Conservation (phyloP, 441 rosid species). For the Manihot esculenta region DNA sequence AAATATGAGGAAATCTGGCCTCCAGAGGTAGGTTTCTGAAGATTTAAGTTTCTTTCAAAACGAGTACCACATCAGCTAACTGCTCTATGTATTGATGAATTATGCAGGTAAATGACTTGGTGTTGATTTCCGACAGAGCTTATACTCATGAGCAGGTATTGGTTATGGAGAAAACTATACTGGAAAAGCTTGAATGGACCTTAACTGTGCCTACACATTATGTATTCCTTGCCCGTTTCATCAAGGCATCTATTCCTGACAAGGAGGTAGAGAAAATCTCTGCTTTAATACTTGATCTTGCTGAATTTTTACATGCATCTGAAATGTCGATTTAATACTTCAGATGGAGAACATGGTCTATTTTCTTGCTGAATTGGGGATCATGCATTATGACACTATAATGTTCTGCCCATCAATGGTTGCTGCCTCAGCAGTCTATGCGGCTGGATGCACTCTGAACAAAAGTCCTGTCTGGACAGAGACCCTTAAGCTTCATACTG, state of each 20-base stretch:
- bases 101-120: conserved; percentile 59
- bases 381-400: conserved; percentile 58
- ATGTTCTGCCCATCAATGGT: conserved; percentile 68
- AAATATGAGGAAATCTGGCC: conserved; percentile 98
- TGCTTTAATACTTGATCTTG: background rate
- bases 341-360: conserved; percentile 74
- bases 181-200: conserved; percentile 75
- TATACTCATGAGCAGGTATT: conserved; percentile 57
- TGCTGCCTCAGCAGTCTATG: conserved; percentile 90
- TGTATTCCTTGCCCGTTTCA: conserved; percentile 80
- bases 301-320: too few relatives aligned
- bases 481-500: conserved; percentile 67
- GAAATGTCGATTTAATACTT: background rate
- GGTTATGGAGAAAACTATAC: conserved; percentile 81
- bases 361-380: conserved; percentile 75
- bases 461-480: conserved; percentile 61
- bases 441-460: conserved; percentile 63
- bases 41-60: too few relatives aligned
- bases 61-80: too few relatives aligned
- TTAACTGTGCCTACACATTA: conserved; percentile 83
- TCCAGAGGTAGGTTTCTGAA: conserved; percentile 49
- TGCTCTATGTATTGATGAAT: too few relatives aligned
- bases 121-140: conserved; percentile 69
- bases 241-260: conserved; percentile 74
- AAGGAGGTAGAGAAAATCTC: conserved; percentile 30